These are phyloP conservation scores for Chaetomidium leptoderma DNA, from an alignment of 495 filamentous ascomycete species.

Conservation along the genomic window DNA sequence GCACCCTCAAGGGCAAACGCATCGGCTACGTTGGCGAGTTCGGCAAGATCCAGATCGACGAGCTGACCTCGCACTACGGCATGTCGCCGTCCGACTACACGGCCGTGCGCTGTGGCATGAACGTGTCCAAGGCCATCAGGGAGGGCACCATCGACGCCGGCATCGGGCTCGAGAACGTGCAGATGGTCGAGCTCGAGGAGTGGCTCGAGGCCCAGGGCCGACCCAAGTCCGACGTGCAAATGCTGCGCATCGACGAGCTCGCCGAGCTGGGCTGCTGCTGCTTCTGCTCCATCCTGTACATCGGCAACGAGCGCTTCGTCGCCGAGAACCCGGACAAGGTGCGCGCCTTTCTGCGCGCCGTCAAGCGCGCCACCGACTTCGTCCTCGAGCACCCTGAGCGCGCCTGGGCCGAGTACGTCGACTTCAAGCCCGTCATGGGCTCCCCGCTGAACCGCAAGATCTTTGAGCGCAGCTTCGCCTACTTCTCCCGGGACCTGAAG, in stretches of 20 bases:
- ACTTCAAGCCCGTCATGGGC: conserved; percentile 64
- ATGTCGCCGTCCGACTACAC: conserved; percentile 67
- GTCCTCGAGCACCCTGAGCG: conserved; percentile 55
- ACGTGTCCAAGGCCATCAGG: conserved; percentile 53
- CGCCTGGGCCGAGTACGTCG: conserved; percentile 61
- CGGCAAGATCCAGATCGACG: conserved; percentile 73
- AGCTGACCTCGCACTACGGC: conserved; percentile 67
- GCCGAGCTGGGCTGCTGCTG: conserved; percentile 70
- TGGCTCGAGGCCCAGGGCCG: conserved; percentile 59
- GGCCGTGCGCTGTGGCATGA: conserved; percentile 55
- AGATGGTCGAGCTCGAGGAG: conserved; percentile 69
- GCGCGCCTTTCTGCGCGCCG: conserved; percentile 58
- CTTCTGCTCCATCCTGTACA: conserved; percentile 72
- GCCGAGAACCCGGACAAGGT: conserved; percentile 56
- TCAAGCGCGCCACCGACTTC: conserved; percentile 64
- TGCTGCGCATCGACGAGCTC: conserved; percentile 70
- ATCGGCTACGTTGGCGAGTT: conserved; percentile 73
- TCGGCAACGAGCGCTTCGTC: conserved; percentile 60
- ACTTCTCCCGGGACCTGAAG: conserved; percentile 67
- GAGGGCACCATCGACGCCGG: conserved; percentile 62
- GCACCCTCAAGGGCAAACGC: conserved; percentile 63
- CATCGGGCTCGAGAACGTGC: conserved; percentile 68
- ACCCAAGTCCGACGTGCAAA: conserved; percentile 58
- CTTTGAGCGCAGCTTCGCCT: conserved; percentile 65
- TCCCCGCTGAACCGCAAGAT: conserved; percentile 64